Percentiles rank a stretch among this genome's conserved stretches.
These are phyloP conservation scores for Rhodomyrtus psidioides DNA, from an alignment of 441 rosid species.

Conservation along the genomic window DNA sequence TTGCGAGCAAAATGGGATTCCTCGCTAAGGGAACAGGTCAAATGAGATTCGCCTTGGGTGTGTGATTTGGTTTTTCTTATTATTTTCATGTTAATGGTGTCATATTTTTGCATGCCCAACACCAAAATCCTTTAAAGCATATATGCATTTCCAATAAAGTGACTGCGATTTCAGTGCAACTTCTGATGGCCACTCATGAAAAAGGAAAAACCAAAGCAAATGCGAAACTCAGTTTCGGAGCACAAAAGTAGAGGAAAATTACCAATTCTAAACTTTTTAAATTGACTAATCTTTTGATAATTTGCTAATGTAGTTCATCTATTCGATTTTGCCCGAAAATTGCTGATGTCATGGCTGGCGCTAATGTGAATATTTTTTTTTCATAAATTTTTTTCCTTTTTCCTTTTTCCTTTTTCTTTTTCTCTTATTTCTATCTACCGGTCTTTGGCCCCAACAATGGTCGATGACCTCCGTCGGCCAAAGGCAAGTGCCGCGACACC, in stretches of 20 bases:
- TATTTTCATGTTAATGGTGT: not conserved
- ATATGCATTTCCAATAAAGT: not conserved
- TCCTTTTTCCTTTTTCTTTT: not conserved
- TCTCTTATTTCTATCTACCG: fast-evolving
- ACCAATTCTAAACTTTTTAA: not conserved
- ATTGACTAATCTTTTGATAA: not conserved
- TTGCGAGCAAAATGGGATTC: not conserved
- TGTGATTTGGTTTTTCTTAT: not conserved
- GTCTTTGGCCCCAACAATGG: too few species aligned
- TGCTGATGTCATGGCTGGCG: fast-evolving
- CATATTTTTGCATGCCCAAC: not conserved
- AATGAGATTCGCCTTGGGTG: not conserved
- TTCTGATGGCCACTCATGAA: not conserved
- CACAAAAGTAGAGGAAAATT: not conserved
- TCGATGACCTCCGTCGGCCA: fast-evolving
- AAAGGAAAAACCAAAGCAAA: not conserved
- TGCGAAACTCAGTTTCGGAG: not conserved
- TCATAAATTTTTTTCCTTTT: not conserved
- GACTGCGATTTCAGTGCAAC: not conserved
- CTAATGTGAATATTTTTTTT: fast-evolving
- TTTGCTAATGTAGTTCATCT: not conserved
- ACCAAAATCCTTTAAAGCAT: not conserved
- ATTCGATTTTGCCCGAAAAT: fast-evolving
- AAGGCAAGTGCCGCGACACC: fast-evolving
- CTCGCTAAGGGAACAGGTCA: not conserved